Evolutionary conservation across 2,329 filamentous ascomycete species (phyloP).

Genomic region (Leptoxyphium fumago): DNA sequence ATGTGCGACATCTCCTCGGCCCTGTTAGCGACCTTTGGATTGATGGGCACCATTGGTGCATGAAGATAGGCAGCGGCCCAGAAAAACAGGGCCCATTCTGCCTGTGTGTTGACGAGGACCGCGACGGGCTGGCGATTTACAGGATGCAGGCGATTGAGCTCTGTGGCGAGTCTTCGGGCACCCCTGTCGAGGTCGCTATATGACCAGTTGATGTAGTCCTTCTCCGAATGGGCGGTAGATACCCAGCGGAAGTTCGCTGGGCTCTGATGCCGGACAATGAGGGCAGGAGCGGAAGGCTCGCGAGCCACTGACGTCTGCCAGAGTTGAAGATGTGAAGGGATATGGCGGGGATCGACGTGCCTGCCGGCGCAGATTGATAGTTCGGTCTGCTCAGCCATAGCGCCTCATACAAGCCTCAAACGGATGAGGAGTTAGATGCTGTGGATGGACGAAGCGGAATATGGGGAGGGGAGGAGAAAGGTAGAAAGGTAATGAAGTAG

Average conservation of each 20-base stretch:
- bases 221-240: conserved; percentile 13
- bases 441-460: too few species aligned
- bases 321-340: conserved; percentile 16
- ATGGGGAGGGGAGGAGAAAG: too few species aligned
- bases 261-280: conserved; percentile 18
- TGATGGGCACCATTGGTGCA: conserved; percentile 18
- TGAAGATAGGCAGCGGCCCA: conserved; percentile 20
- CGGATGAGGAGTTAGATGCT: too few species aligned
- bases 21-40: conserved; percentile 16
- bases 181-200: conserved; percentile 19
- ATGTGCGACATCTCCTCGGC: conserved; percentile 18
- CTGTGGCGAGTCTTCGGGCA: conserved; percentile 16
- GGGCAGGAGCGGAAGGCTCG: conserved; percentile 15
- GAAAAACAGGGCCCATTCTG: conserved; percentile 20
- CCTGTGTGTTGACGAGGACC: conserved; percentile 18
- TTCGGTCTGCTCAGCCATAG: background rate
- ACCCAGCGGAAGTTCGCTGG: conserved; percentile 17
- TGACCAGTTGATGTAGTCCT: conserved; percentile 16
- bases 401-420: too few species aligned
- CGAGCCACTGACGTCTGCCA: conserved; percentile 17
- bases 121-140: conserved; percentile 18
- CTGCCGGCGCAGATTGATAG: conserved; percentile 15
- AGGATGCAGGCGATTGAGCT: conserved; percentile 16
- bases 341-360: conserved; percentile 9
- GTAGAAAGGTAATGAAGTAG: too few species aligned